phyloP scores from a whole-genome alignment of 2,329 filamentous ascomycete species.

The Botrytis hyacinthi region DNA sequence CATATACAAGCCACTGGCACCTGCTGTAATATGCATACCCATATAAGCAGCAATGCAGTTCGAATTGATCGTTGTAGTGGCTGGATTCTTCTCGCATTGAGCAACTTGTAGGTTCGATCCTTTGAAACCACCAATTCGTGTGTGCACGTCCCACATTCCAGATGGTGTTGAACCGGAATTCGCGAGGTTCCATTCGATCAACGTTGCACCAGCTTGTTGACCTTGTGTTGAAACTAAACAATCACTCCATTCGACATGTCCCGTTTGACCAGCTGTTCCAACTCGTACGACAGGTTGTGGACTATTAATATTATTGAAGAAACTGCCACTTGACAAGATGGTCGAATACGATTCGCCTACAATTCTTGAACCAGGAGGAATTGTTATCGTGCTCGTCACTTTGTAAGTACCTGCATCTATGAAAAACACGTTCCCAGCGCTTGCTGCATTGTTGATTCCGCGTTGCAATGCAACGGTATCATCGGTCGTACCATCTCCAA shows the following conservation, averaged over 20 bases:
- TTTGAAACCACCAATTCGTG: slow-evolving; percentile 45
- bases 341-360: slow-evolving; percentile 47
- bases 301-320: slow-evolving; percentile 44
- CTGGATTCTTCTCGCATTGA: slow-evolving; percentile 54
- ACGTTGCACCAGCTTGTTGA: slow-evolving; percentile 53
- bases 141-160: slow-evolving; percentile 50
- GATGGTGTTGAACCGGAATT: slow-evolving; percentile 48
- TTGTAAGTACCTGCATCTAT: slow-evolving; percentile 57
- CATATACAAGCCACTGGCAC: slow-evolving; percentile 47
- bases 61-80: slow-evolving; percentile 35
- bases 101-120: slow-evolving; percentile 27
- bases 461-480: slow-evolving; percentile 59
- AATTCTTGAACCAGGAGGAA: slow-evolving; percentile 45
- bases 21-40: slow-evolving; percentile 38
- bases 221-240: slow-evolving; percentile 63
- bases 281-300: slow-evolving; percentile 52
- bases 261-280: slow-evolving; percentile 56
- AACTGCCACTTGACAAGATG: slow-evolving; percentile 41
- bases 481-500: slow-evolving; percentile 56
- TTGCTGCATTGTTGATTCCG: slow-evolving; percentile 51
- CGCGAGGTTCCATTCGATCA: slow-evolving; percentile 65
- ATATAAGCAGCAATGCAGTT: slow-evolving; percentile 40
- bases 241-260: slow-evolving; percentile 61
- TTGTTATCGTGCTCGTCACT: slow-evolving; percentile 47
- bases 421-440: slow-evolving; percentile 51